A percentile compares a stretch with the other conserved stretches of the same genome.
phyloP scores from a whole-genome alignment of 768 basidiomycete genomes.

The Cystofilobasidium bisporidii region DNA sequence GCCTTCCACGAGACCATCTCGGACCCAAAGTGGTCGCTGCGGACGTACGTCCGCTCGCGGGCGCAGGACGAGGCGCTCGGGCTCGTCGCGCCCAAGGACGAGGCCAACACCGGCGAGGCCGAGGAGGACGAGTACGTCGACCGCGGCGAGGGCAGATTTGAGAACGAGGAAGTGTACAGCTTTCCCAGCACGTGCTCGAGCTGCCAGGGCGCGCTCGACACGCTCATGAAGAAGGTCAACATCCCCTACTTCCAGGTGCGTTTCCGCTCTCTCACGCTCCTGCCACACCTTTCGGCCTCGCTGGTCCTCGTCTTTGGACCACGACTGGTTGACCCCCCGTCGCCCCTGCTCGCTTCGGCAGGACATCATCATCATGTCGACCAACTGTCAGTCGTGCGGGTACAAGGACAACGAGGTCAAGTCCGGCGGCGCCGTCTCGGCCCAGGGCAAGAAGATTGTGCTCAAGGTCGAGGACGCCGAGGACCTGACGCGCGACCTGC shows the following conservation, averaged over 20 bases:
- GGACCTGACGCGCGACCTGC: slow-evolving; percentile 81
- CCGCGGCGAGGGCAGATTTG: slow-evolving; percentile 34
- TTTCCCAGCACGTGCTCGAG: slow-evolving; percentile 83
- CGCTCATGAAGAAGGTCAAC: slow-evolving; percentile 87
- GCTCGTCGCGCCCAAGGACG: slow-evolving; percentile 45
- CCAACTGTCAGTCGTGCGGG: slow-evolving; percentile 88
- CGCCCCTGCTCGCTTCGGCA: slow-evolving; percentile 35
- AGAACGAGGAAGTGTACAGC: slow-evolving; percentile 67
- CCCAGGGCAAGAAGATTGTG: slow-evolving; percentile 72
- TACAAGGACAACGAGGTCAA: slow-evolving; percentile 98
- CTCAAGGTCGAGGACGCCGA: slow-evolving; percentile 86
- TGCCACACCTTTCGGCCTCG: background rate
- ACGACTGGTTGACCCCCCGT: background rate
- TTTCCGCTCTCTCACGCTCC: background rate
- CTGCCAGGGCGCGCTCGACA: slow-evolving; percentile 72
- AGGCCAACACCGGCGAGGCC: slow-evolving; percentile 30
- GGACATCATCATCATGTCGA: slow-evolving; percentile 97
- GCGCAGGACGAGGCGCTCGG: slow-evolving; percentile 77
- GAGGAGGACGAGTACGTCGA: slow-evolving; percentile 30
- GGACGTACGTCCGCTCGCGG: slow-evolving; percentile 65
- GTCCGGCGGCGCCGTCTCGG: slow-evolving; percentile 79
- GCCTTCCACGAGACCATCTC: slow-evolving; percentile 77
- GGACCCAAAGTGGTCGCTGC: slow-evolving; percentile 87
- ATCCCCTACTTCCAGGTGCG: slow-evolving; percentile 95
- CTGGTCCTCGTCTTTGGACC: too few species aligned